Percentiles rank a stretch among this genome's conserved stretches.
These are phyloP conservation scores for Gastrodia elata DNA, from an alignment of 106 monocot species.

Conservation along the genomic window DNA sequence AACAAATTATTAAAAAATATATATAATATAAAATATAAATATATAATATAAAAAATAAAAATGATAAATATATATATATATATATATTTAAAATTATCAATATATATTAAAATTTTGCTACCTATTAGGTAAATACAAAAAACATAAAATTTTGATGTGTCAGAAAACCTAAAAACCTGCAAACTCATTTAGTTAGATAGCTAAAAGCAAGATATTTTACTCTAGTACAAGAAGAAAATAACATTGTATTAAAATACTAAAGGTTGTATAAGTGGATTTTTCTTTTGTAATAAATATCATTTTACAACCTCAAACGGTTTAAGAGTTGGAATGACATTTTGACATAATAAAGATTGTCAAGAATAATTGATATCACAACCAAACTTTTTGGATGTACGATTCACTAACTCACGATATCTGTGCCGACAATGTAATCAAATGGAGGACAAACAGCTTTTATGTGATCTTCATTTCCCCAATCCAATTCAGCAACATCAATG, in stretches of 20 bases:
- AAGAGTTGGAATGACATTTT: neutral
- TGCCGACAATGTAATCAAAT: slow-evolving; percentile 90
- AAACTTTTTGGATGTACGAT: neutral
- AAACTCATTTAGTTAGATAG: neutral
- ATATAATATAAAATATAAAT: no score
- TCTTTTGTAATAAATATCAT: neutral
- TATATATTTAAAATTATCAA: no score
- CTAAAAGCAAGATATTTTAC: neutral
- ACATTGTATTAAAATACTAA: neutral
- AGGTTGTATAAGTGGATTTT: no score
- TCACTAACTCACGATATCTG: slow-evolving; percentile 36
- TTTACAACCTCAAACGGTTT: neutral
- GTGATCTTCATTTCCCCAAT: slow-evolving; percentile 86
- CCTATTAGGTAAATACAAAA: no score
- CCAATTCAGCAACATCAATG: slow-evolving; percentile 60
- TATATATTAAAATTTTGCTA: no score
- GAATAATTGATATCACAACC: neutral
- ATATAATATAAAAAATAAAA: no score
- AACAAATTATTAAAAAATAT: no score
- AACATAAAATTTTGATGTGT: no score
- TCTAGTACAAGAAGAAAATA: neutral
- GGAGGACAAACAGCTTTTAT: slow-evolving; percentile 71
- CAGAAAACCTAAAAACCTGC: neutral
- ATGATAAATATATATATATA: no score
- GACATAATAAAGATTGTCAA: neutral